A percentile compares a stretch with the other conserved stretches of the same genome.
phyloP scores from a whole-genome alignment of 768 basidiomycete species.

The Serendipita vermifera region DNA sequence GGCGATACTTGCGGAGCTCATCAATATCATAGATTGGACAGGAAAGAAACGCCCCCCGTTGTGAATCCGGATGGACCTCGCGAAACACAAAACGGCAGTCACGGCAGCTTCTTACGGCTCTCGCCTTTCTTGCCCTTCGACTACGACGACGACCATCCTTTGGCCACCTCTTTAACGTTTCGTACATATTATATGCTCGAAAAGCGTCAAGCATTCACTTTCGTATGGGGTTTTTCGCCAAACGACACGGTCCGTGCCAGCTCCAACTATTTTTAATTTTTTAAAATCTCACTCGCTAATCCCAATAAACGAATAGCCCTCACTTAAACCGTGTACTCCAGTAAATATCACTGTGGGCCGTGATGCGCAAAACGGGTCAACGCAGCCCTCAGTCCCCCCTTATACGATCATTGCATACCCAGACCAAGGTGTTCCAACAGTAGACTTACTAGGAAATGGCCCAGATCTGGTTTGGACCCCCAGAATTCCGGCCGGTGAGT shows the following conservation, averaged over 20 bases:
- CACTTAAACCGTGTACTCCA: not conserved
- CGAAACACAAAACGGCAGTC: no score
- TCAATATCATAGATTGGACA: no score
- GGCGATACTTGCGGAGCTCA: no score
- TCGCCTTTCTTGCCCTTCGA: no score
- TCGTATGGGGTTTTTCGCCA: not conserved
- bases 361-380: not conserved
- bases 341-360: not conserved
- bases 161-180: no score
- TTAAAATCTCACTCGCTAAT: no score
- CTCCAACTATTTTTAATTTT: no score
- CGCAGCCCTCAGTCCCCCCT: not conserved
- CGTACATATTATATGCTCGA: not conserved
- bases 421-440: not conserved
- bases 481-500: not conserved
- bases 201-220: not conserved
- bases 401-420: slow-evolving; percentile 1
- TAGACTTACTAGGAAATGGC: not conserved
- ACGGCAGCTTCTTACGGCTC: no score
- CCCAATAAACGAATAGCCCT: no score
- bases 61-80: no score
- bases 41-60: no score
- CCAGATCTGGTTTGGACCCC: not conserved
- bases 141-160: no score
- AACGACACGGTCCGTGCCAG: not conserved